Conservation (phyloP, 306 rosid species). For the Medicago arabica region DNA sequence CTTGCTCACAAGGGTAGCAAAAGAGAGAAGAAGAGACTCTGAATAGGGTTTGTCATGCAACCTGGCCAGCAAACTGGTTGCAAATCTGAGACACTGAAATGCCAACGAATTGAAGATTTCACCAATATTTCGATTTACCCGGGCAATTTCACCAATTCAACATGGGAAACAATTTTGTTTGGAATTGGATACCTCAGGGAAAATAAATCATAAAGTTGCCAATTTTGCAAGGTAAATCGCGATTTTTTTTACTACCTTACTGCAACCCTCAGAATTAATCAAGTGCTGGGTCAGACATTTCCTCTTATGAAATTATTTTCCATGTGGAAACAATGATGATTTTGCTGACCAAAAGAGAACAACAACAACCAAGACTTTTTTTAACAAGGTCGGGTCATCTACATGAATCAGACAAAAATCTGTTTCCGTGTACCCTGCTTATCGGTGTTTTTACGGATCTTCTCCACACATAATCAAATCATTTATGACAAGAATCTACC, state of each 20-base stretch:
- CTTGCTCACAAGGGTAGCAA: neutral
- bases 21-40: neutral
- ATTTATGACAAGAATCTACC: neutral
- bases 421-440: neutral
- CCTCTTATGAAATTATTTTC: neutral
- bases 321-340: neutral
- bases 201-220: neutral
- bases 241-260: neutral
- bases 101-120: neutral
- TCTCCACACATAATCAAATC: neutral
- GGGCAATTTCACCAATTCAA: neutral
- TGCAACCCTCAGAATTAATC: neutral
- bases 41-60: neutral
- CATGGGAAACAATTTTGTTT: neutral
- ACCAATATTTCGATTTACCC: neutral
- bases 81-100: neutral
- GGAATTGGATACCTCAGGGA: neutral
- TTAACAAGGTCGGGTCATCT: neutral
- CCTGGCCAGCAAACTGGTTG: neutral
- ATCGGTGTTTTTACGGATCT: neutral
- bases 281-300: neutral
- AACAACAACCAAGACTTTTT: neutral
- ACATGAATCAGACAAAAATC: neutral
- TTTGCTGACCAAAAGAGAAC: slow-evolving; percentile 19
- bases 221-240: neutral